Percentiles rank a stretch among this genome's conserved stretches.
Conservation (phyloP, 768 basidiomycete genomes). For the Leccinum boreale region DNA sequence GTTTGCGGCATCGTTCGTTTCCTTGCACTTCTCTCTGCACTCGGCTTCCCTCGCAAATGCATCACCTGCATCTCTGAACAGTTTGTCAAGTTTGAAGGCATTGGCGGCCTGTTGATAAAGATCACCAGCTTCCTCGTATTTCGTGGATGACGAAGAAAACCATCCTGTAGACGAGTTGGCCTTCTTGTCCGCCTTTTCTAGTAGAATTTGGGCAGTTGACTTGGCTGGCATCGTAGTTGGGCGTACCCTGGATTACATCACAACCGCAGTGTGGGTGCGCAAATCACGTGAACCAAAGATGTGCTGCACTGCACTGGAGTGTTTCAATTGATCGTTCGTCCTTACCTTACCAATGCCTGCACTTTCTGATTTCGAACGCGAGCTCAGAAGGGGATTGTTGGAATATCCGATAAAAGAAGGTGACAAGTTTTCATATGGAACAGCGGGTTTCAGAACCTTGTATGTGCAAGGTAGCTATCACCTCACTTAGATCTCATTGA, state of each 20-base stretch:
- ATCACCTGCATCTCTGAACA: constrained; percentile 89
- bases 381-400: constrained; percentile 49
- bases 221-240: constrained; percentile 59
- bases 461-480: constrained; percentile 39
- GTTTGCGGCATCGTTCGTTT: constrained; percentile 92
- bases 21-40: constrained; percentile 84
- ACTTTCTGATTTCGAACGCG: constrained; percentile 35
- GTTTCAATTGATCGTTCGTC: background rate
- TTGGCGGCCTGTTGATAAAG: constrained; percentile 94
- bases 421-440: constrained; percentile 82
- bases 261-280: background rate
- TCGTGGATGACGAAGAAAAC: constrained; percentile 81
- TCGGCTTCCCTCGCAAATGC: constrained; percentile 93
- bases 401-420: constrained; percentile 70
- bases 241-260: background rate
- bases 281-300: constrained; percentile 16
- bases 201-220: constrained; percentile 69
- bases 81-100: constrained; percentile 87
- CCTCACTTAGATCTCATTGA: constrained; percentile 6
- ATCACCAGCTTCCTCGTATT: constrained; percentile 95
- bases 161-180: constrained; percentile 78
- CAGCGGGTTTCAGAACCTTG: constrained; percentile 92
- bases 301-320: background rate
- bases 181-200: constrained; percentile 94
- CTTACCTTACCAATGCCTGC: constrained; percentile 27